phyloP scores from a whole-genome alignment of 106 monocot species.

The Triglochin maritima region DNA sequence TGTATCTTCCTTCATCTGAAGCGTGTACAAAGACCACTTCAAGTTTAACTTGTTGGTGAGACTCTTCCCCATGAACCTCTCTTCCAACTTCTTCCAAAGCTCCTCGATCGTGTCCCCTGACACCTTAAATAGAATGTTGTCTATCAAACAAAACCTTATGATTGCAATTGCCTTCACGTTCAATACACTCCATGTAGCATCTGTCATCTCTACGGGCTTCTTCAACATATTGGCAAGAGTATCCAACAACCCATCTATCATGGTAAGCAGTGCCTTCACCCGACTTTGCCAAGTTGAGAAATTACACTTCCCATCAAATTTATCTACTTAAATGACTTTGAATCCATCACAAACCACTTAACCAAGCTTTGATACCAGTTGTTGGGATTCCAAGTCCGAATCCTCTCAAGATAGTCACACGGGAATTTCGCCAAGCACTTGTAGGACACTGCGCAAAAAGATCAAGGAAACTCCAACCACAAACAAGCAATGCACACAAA shows the following conservation, averaged over 20 bases:
- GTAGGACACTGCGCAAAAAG: no score
- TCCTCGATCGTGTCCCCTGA: background rate
- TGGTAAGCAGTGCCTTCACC: background rate
- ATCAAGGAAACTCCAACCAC: no score
- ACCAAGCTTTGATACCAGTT: no score
- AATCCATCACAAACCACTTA: no score
- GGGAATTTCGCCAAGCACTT: no score
- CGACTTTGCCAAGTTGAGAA: background rate
- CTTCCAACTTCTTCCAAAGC: constrained; percentile 2
- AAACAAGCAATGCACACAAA: no score
- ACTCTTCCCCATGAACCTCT: constrained; percentile 3
- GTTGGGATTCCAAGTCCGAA: no score
- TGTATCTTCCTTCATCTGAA: background rate
- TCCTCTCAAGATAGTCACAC: no score
- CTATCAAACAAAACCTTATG: background rate
- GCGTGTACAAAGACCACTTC: constrained; percentile 1
- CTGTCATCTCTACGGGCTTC: background rate
- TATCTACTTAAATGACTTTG: no score
- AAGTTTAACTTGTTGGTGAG: background rate
- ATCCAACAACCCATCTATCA: background rate
- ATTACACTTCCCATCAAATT: background rate
- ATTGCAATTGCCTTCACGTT: background rate
- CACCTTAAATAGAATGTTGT: background rate
- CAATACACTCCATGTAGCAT: background rate
- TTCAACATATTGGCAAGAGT: background rate